A percentile compares a stretch with the other conserved stretches of the same genome.
phyloP scores from a whole-genome alignment of 2,329 filamentous ascomycete genomes.

The Apiospora koreana region DNA sequence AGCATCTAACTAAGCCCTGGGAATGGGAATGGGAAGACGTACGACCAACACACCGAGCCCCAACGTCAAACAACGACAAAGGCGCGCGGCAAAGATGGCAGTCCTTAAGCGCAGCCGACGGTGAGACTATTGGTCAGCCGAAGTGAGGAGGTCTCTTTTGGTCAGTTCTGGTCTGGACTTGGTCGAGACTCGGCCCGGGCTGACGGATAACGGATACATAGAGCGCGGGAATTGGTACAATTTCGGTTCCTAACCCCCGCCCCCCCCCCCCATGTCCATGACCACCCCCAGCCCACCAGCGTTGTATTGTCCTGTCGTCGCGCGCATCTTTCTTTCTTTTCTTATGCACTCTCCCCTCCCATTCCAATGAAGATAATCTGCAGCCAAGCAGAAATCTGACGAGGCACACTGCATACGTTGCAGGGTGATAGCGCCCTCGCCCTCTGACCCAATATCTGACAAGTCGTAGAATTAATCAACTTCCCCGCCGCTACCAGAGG shows the following conservation, averaged over 20 bases:
- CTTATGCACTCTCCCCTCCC: neutral
- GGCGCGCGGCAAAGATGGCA: neutral
- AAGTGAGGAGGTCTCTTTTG: neutral
- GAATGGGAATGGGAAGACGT: neutral
- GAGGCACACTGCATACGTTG: neutral
- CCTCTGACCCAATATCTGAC: neutral
- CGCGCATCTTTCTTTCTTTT: neutral
- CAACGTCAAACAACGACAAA: neutral
- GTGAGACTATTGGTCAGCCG: neutral
- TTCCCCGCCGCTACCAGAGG: neutral
- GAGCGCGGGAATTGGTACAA: neutral
- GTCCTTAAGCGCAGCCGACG: slow-evolving; percentile 1
- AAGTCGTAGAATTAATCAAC: slow-evolving; percentile 3
- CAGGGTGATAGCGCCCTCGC: neutral
- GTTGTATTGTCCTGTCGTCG: neutral
- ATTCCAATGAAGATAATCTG: slow-evolving; percentile 8
- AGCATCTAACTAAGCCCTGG: neutral
- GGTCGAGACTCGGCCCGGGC: neutral
- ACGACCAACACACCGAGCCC: neutral
- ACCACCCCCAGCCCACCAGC: neutral
- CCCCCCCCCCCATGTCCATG: neutral
- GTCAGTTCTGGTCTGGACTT: neutral
- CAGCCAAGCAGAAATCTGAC: neutral
- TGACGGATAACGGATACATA: no score
- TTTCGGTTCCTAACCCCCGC: neutral